phyloP scores from a whole-genome alignment of 169 alveolate genomes.

The Plasmodium vinckei region DNA sequence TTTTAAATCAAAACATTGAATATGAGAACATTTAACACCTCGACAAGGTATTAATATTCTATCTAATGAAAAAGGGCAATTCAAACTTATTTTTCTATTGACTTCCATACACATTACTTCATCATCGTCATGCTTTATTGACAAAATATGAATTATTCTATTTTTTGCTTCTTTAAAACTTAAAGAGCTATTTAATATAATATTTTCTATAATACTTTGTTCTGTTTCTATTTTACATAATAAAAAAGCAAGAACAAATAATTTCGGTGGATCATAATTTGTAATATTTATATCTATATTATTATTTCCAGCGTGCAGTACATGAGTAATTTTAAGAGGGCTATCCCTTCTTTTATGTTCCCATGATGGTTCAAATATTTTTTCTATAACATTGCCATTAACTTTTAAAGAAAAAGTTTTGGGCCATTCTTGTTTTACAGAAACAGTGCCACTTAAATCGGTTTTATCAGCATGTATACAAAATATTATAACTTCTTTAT shows the following conservation, averaged over 20 bases:
- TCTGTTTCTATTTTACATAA: slow-evolving; percentile 84
- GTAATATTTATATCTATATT: slow-evolving; percentile 82
- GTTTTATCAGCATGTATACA: slow-evolving; percentile 72
- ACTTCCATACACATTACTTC: slow-evolving; percentile 89
- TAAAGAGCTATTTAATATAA: slow-evolving; percentile 75
- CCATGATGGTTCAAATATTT: slow-evolving; percentile 87
- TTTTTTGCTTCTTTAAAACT: slow-evolving; percentile 76
- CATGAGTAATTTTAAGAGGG: slow-evolving; percentile 87
- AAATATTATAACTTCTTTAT: slow-evolving; percentile 79
- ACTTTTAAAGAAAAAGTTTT: slow-evolving; percentile 81
- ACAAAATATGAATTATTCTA: slow-evolving; percentile 77
- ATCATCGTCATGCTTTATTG: slow-evolving; percentile 84
- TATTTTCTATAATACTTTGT: slow-evolving; percentile 78
- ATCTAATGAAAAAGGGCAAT: slow-evolving; percentile 88
- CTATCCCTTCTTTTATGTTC: slow-evolving; percentile 90
- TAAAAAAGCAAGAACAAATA: slow-evolving; percentile 81
- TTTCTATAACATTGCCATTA: slow-evolving; percentile 80
- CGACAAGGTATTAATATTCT: slow-evolving; percentile 92
- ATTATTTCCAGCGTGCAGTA: slow-evolving; percentile 84
- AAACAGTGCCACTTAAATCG: slow-evolving; percentile 43
- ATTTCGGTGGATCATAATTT: slow-evolving; percentile 78
- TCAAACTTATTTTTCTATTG: slow-evolving; percentile 83
- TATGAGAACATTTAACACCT: slow-evolving; percentile 91
- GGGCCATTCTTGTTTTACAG: slow-evolving; percentile 87
- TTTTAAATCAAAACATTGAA: slow-evolving; percentile 93